These are phyloP conservation scores for Linnemannia schmuckeri DNA, from an alignment of 192 early-diverging fungal genomes.

Conservation along the genomic window DNA sequence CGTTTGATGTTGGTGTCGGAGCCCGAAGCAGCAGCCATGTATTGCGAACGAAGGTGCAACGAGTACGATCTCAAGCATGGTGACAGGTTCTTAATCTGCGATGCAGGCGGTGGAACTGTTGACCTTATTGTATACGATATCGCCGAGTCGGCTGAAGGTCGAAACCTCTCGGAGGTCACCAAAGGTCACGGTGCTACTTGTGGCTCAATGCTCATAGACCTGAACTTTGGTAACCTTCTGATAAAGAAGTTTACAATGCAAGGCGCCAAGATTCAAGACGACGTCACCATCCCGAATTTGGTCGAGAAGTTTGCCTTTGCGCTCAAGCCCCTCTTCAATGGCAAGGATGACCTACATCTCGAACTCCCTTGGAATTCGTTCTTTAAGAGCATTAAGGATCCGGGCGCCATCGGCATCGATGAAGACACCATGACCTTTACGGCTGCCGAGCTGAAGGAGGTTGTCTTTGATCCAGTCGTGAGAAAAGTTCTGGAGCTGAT, in stretches of 20 bases:
- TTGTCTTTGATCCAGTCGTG: slow-evolving; percentile 26
- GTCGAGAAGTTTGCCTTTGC: slow-evolving; percentile 9
- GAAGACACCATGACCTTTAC: slow-evolving; percentile 1
- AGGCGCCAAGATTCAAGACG: slow-evolving; percentile 28
- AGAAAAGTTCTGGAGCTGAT: slow-evolving; percentile 12
- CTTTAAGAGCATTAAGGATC: slow-evolving; percentile 5
- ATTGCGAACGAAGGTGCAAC: slow-evolving; percentile 55
- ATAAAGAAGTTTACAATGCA: slow-evolving; percentile 32
- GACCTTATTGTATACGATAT: slow-evolving; percentile 57
- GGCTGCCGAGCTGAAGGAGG: slow-evolving; percentile 7
- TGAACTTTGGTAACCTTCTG: slow-evolving; percentile 46
- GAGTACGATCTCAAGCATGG: slow-evolving; percentile 40
- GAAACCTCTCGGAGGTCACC: slow-evolving; percentile 54
- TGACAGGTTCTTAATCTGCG: slow-evolving; percentile 39
- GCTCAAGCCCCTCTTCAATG: slow-evolving; percentile 21
- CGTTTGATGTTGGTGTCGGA: slow-evolving; percentile 55
- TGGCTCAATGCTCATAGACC: slow-evolving; percentile 58
- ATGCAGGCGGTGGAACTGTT: slow-evolving; percentile 44
- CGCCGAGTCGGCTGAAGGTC: slow-evolving; percentile 13
- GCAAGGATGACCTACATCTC: not conserved
- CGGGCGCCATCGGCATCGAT: slow-evolving; percentile 16
- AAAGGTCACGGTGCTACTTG: slow-evolving; percentile 56
- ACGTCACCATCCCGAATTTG: slow-evolving; percentile 6
- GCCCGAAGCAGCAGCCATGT: slow-evolving; percentile 58
- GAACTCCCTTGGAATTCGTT: slow-evolving; percentile 4